These are phyloP conservation scores for Thamnidium elegans DNA, from an alignment of 192 early-diverging fungal genomes.

Conservation along the genomic window DNA sequence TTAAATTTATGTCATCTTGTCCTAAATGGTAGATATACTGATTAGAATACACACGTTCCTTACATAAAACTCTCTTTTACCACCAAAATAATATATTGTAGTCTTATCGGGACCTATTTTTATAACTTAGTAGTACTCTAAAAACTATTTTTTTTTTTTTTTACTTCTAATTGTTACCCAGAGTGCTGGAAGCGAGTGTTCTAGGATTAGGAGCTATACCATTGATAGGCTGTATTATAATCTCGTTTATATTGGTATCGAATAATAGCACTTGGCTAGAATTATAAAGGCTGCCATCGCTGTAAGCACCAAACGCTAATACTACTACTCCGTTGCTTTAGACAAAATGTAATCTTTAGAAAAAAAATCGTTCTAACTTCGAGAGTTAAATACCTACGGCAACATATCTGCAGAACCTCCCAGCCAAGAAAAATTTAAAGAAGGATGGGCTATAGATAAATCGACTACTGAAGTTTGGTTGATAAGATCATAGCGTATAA, in stretches of 20 bases:
- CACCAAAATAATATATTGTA: constrained; percentile 12
- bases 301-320: constrained; percentile 5
- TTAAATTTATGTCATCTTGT: not conserved
- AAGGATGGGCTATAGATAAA: not conserved
- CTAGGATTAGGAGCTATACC: not conserved
- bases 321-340: not conserved
- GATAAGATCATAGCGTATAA: not conserved
- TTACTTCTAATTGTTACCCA: constrained; percentile 2
- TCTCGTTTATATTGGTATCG: constrained; percentile 1
- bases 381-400: not conserved
- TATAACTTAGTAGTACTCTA: no score
- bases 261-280: constrained; percentile 3
- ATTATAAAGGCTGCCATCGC: not conserved
- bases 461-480: not conserved
- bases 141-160: no score
- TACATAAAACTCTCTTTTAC: not conserved
- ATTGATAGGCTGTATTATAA: not conserved
- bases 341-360: not conserved
- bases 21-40: not conserved
- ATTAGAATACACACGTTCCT: not conserved
- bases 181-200: not conserved
- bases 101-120: not conserved
- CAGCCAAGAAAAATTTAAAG: constrained; percentile 3
- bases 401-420: constrained; percentile 1
- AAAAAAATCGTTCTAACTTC: not conserved